These are phyloP conservation scores for Mesotaenium endlicherianum DNA, from an alignment of 139 green algal species.

Conservation along the genomic window DNA sequence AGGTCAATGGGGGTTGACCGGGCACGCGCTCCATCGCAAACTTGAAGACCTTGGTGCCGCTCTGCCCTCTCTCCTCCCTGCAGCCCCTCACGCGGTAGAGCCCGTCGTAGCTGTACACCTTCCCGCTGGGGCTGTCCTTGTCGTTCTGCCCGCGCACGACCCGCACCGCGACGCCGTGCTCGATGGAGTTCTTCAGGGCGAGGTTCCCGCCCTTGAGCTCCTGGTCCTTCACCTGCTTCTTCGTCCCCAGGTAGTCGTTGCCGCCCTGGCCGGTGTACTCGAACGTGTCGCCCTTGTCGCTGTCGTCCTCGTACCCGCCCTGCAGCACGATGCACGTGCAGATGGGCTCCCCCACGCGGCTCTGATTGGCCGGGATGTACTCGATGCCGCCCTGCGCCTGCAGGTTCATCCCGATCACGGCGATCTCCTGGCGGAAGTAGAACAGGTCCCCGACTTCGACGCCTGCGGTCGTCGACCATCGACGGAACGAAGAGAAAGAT, in stretches of 20 bases:
- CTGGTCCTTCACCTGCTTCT: slow-evolving; percentile 44
- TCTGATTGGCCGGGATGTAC: background rate
- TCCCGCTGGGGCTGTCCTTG: slow-evolving; percentile 12
- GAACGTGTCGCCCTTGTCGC: slow-evolving; percentile 44
- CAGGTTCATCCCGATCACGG: slow-evolving; percentile 47
- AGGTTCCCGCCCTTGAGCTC: slow-evolving; percentile 36
- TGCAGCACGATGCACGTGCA: slow-evolving; percentile 39
- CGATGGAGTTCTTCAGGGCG: slow-evolving; percentile 20
- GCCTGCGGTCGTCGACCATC: background rate
- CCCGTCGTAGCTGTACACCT: slow-evolving; percentile 50
- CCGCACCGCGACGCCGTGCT: slow-evolving; percentile 40
- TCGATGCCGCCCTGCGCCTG: slow-evolving; percentile 31
- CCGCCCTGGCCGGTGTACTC: slow-evolving; percentile 51
- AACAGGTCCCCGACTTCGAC: slow-evolving; percentile 20
- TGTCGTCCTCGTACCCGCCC: slow-evolving; percentile 51
- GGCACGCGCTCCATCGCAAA: slow-evolving; percentile 31
- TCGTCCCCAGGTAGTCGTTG: slow-evolving; percentile 38
- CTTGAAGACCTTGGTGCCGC: slow-evolving; percentile 23
- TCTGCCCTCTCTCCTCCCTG: background rate
- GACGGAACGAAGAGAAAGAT: background rate
- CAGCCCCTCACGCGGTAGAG: slow-evolving; percentile 34
- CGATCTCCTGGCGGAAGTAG: slow-evolving; percentile 47
- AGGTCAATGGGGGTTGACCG: slow-evolving; percentile 17
- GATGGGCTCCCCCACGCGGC: background rate
- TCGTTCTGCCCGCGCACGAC: slow-evolving; percentile 25